Evolutionary conservation across 2,329 filamentous ascomycete genomes (phyloP).

Genomic region (Calonectria multiphialidica): DNA sequence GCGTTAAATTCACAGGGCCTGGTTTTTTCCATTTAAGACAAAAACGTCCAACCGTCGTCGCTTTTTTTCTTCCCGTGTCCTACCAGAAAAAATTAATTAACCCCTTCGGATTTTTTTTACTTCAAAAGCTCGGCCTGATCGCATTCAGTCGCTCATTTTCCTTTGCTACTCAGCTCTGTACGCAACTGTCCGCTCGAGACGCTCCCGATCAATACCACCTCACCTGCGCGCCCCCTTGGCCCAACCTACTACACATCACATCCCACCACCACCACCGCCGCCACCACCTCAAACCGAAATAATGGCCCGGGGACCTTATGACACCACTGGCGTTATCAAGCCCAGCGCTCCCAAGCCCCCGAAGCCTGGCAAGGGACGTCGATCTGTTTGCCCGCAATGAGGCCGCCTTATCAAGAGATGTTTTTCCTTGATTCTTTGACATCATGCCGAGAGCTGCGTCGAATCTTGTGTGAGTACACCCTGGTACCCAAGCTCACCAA

Average conservation of each 20-base stretch:
- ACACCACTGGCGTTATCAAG: conserved; percentile 53
- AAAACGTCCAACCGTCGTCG: conserved; percentile 17
- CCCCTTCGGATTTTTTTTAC: background rate
- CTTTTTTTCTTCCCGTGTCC: conserved; percentile 20
- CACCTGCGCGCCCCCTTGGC: conserved; percentile 12
- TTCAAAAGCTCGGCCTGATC: background rate
- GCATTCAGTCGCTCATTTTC: conserved; percentile 18
- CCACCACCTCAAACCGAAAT: conserved; percentile 17
- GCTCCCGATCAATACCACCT: conserved; percentile 5
- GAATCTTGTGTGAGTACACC: conserved; percentile 29
- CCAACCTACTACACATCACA: conserved; percentile 1
- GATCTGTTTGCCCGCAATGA: conserved; percentile 29
- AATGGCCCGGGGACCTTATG: conserved; percentile 54
- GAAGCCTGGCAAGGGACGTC: conserved; percentile 43
- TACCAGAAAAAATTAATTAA: conserved; percentile 12
- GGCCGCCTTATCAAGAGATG: conserved; percentile 6
- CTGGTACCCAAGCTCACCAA: background rate
- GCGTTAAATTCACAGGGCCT: conserved; percentile 17
- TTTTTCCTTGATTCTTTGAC: conserved; percentile 19
- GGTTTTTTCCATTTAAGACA: conserved; percentile 21
- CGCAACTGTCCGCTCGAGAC: conserved; percentile 1
- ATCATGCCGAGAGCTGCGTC: conserved; percentile 32
- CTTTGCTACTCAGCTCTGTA: background rate
- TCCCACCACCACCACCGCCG: conserved; percentile 11
- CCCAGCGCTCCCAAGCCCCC: conserved; percentile 51